A percentile compares a stretch with the other conserved stretches of the same genome.
Conservation (phyloP, 2,329 filamentous ascomycete species). For the Trichophyton simii region DNA sequence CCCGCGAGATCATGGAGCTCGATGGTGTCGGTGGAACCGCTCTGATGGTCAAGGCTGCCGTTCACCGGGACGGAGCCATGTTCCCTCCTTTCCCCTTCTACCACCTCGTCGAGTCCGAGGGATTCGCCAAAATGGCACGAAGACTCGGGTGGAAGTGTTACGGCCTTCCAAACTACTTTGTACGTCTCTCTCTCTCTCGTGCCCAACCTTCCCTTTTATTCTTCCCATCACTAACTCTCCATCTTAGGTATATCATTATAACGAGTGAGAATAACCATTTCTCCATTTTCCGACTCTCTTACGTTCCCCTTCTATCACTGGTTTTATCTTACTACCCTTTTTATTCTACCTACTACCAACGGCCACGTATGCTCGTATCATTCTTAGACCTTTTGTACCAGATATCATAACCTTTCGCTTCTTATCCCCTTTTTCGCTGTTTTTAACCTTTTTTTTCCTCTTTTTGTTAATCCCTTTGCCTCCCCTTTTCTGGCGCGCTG, state of each 20-base stretch:
- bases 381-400: background rate
- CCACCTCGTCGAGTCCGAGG: constrained; percentile 93
- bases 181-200: constrained; percentile 33
- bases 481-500: constrained; percentile 3
- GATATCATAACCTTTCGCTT: background rate
- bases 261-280: constrained; percentile 47
- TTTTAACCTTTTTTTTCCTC: background rate
- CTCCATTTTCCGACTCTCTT: background rate
- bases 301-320: background rate
- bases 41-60: constrained; percentile 86
- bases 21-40: constrained; percentile 93
- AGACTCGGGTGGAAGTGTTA: constrained; percentile 72
- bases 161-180: constrained; percentile 95
- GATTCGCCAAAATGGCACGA: constrained; percentile 93
- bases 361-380: background rate
- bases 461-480: background rate
- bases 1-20: constrained; percentile 54
- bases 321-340: background rate
- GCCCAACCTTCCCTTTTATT: background rate
- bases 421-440: background rate
- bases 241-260: constrained; percentile 74
- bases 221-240: constrained; percentile 6
- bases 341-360: background rate
- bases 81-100: constrained; percentile 96
- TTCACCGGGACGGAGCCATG: constrained; percentile 96